These are phyloP conservation scores for Euphorbia tirucalli DNA, from an alignment of 345 rosid species.

Conservation along the genomic window DNA sequence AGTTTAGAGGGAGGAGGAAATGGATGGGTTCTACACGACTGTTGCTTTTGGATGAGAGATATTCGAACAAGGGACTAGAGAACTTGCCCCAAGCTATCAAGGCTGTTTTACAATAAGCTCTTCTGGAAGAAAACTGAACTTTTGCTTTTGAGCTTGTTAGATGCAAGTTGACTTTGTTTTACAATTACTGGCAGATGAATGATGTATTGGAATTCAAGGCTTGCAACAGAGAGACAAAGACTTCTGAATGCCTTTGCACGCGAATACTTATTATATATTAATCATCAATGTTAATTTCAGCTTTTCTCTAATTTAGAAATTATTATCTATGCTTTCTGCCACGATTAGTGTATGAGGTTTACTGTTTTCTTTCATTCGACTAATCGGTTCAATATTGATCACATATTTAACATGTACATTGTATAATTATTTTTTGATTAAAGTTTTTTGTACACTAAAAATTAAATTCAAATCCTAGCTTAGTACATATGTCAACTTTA, in stretches of 20 bases:
- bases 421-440: no score
- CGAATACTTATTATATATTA: no score
- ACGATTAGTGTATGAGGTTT: no score
- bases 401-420: no score
- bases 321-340: no score
- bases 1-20: conserved; percentile 48
- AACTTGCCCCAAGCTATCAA: conserved; percentile 83
- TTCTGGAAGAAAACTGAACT: conserved; percentile 25
- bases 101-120: conserved; percentile 58
- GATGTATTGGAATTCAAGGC: conserved; percentile 98
- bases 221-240: conserved; percentile 82
- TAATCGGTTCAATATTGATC: no score
- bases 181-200: conserved; percentile 87
- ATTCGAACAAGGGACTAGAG: conserved; percentile 43
- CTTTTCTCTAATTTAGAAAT: no score
- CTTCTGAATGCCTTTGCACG: conserved; percentile 57
- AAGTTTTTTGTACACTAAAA: no score
- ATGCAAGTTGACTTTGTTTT: conserved; percentile 74
- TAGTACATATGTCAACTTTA: no score
- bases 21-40: conserved; percentile 88
- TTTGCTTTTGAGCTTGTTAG: conserved; percentile 60
- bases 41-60: conserved; percentile 81
- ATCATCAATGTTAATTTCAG: no score
- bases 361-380: no score
- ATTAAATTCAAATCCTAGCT: no score